A percentile compares a stretch with the other conserved stretches of the same genome.
These are phyloP conservation scores for Cicer bijugum DNA, from an alignment of 306 rosid species.

Conservation along the genomic window DNA sequence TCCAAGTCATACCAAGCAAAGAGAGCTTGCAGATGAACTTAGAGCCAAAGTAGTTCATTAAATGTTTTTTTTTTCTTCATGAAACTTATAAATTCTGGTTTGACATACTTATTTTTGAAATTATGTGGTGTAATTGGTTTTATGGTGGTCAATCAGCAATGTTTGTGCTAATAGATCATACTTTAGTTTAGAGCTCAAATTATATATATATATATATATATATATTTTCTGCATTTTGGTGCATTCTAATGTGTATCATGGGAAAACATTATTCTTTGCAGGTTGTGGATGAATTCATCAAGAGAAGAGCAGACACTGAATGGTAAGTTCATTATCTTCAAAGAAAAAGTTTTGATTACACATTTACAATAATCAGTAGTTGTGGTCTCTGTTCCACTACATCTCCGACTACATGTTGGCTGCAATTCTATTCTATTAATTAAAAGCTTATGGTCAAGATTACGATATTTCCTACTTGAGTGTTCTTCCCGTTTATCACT, in stretches of 20 bases:
- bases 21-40: slow-evolving; percentile 87
- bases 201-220: not conserved
- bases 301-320: slow-evolving; percentile 49
- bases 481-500: no score
- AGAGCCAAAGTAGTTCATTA: slow-evolving; percentile 59
- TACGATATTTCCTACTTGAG: no score
- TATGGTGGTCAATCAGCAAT: not conserved
- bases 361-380: not conserved
- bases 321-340: slow-evolving; percentile 55
- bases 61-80: not conserved
- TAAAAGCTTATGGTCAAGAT: no score
- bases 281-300: slow-evolving; percentile 86
- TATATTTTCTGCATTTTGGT: not conserved
- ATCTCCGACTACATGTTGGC: no score
- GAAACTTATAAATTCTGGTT: not conserved
- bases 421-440: no score
- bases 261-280: slow-evolving; percentile 38
- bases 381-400: no score
- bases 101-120: slow-evolving; percentile 12
- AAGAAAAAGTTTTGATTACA: not conserved
- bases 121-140: slow-evolving; percentile 4
- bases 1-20: slow-evolving; percentile 64
- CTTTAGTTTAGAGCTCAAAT: not conserved
- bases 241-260: not conserved
- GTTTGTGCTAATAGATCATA: not conserved